Percentiles rank a stretch among this genome's conserved stretches.
Evolutionary conservation across 83 land plant genomes (phyloP).

Genomic region (Picea engelmannii): DNA sequence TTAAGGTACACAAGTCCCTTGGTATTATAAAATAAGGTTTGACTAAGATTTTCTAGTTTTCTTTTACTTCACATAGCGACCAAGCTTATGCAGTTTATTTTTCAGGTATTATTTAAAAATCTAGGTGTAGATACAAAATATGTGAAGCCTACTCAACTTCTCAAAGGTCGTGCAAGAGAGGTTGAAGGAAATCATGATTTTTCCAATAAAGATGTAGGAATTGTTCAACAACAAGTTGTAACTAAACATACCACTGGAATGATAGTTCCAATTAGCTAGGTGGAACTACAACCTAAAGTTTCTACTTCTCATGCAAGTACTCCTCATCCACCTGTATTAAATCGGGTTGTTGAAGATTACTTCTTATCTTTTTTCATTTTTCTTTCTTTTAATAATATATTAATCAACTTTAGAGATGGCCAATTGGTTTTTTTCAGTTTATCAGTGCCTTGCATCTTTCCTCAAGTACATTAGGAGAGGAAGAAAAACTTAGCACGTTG

Average conservation of each 20-base stretch:
- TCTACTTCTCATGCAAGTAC: constrained; percentile 15
- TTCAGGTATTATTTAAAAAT: no score
- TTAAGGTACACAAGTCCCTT: no score
- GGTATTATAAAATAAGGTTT: no score
- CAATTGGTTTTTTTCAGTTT: constrained; percentile 29
- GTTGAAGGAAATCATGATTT: constrained; percentile 96
- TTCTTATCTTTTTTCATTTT: neutral
- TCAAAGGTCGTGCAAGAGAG: no score
- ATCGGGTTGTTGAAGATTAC: constrained; percentile 38
- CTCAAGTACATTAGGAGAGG: constrained; percentile 39
- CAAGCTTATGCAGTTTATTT: no score
- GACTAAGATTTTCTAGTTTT: no score
- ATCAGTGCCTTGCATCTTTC: constrained; percentile 22
- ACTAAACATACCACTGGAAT: constrained; percentile 43
- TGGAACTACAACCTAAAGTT: constrained; percentile 52
- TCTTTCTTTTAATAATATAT: neutral
- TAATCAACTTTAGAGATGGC: no score
- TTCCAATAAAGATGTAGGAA: constrained; percentile 75
- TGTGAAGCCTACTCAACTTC: no score
- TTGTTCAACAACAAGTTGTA: constrained; percentile 40
- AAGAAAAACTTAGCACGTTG: constrained; percentile 56
- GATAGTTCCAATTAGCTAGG: constrained; percentile 40
- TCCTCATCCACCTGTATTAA: constrained; percentile 20
- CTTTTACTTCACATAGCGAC: no score
- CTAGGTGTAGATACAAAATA: no score